These are phyloP conservation scores for Populus trichocarpa DNA, from an alignment of 441 rosid genomes.

Conservation along the genomic window DNA sequence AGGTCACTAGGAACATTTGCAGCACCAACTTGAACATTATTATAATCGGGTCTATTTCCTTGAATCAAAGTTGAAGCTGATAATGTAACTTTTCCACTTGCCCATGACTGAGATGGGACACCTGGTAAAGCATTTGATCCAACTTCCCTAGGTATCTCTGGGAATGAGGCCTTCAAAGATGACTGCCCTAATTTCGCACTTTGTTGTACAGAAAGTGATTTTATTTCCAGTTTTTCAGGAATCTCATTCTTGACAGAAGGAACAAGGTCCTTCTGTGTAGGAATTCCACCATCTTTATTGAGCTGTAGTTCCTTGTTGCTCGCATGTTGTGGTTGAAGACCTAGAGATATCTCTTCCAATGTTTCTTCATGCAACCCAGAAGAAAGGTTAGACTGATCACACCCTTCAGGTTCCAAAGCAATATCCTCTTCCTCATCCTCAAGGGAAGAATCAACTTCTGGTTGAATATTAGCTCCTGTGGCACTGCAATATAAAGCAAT, in stretches of 20 bases:
- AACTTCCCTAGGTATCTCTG: conserved; percentile 28
- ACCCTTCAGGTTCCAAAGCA: conserved; percentile 25
- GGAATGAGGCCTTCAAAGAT: conserved; percentile 26
- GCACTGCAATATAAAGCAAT: conserved; percentile 41
- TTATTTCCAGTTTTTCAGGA: conserved; percentile 27
- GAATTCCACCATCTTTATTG: conserved; percentile 17
- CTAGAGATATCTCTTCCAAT: conserved; percentile 23
- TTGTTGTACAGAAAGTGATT: conserved; percentile 32
- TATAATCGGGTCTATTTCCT: background rate
- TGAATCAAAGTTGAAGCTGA: conserved; percentile 1
- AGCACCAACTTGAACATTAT: conserved; percentile 27
- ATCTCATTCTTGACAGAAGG: conserved; percentile 26
- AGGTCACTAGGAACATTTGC: conserved; percentile 33
- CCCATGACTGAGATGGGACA: conserved; percentile 39
- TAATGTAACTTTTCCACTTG: conserved; percentile 33
- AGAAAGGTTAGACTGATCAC: conserved; percentile 28
- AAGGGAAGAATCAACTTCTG: conserved; percentile 32
- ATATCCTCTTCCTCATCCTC: conserved; percentile 57
- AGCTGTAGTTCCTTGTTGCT: conserved; percentile 22
- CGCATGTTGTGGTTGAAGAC: conserved; percentile 23
- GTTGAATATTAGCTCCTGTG: conserved; percentile 34
- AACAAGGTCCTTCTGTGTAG: conserved; percentile 18
- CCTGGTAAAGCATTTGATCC: conserved; percentile 36
- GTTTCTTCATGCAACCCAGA: conserved; percentile 33
- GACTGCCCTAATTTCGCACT: conserved; percentile 39